Conservation (phyloP, 2,329 filamentous ascomycete genomes). For the Rutstroemia sp. region DNA sequence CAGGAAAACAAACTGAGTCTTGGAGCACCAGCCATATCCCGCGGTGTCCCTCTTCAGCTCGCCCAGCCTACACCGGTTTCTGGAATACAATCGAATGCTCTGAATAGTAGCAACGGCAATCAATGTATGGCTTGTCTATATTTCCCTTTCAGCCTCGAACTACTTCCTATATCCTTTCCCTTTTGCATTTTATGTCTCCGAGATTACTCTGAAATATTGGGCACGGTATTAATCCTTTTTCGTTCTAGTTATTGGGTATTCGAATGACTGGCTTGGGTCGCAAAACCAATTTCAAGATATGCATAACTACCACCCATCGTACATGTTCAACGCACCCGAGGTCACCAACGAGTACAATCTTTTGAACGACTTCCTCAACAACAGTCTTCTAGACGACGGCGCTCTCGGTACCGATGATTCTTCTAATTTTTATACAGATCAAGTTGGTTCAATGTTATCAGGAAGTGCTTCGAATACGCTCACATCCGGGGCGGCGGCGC, state of each 20-base stretch:
- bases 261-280: constrained; percentile 66
- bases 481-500: constrained; percentile 21
- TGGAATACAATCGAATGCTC: constrained; percentile 55
- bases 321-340: constrained; percentile 91
- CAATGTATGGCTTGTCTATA: constrained; percentile 53
- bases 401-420: constrained; percentile 63
- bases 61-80: constrained; percentile 65
- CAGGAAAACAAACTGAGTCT: constrained; percentile 33
- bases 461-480: constrained; percentile 39
- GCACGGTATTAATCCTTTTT: constrained; percentile 23
- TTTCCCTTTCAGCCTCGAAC: not conserved
- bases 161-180: not conserved
- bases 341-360: constrained; percentile 95
- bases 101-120: constrained; percentile 58
- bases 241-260: constrained; percentile 72
- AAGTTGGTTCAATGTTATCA: constrained; percentile 39
- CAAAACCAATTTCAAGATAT: constrained; percentile 89
- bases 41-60: constrained; percentile 54
- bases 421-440: constrained; percentile 53
- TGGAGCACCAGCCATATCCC: constrained; percentile 32
- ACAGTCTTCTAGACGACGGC: constrained; percentile 79
- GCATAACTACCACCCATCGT: constrained; percentile 87
- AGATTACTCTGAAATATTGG: constrained; percentile 11
- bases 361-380: constrained; percentile 93
- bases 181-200: constrained; percentile 21